Evolutionary conservation across 2,329 filamentous ascomycete genomes (phyloP), one percentile per base, ranked within the genome.

Genomic region (Davidsoniella virescens): DNA sequence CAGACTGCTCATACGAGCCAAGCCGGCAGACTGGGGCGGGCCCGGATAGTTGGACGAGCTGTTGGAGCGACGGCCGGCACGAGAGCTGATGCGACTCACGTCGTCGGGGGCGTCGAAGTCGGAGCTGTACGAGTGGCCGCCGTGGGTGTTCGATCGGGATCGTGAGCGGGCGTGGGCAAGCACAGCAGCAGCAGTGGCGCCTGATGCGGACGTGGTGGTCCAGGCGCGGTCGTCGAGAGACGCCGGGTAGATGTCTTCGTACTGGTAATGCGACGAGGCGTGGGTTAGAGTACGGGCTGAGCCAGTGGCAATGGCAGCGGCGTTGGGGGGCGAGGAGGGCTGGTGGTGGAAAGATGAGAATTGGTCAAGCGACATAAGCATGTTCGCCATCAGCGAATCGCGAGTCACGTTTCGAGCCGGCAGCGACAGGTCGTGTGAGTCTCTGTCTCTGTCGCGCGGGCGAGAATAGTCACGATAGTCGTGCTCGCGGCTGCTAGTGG

Each of bases 301-400:
- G 44, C 59, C 57, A 52, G 50, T 54, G 46, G 56, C 52, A 37
- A 38, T 33, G 37, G 16, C 26, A n/a, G 26, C 29, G 7, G 39
- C 18, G n/a, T 42, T 10, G 23, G 41, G 16, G 59, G 56, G 9
- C 58, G 57, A 39, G 59, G 57, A 52, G 50, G 55, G 49, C 55
- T 53, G 57, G 73, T 69, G 42, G 64, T 70, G 57, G 76, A 71
- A 39, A 17, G 47, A 81, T 10, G 54, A 54, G 61, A 90, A 79
- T 64, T 90, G 84, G 65, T 94, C 90, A 56, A 98, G 80, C 39
- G 88, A 94, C 56, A 92, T 72, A 54, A 96, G 78, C 82, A 98
- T 92, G 64, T 95, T 94, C 65, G 92, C 84, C 53, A 98, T 87
- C 57, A 98, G 80, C 36, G 88, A 95, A 61, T 94, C 86, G 57